phyloP scores from a whole-genome alignment of 1,284 basidiomycete species.

The Fomitopsis betulina region DNA sequence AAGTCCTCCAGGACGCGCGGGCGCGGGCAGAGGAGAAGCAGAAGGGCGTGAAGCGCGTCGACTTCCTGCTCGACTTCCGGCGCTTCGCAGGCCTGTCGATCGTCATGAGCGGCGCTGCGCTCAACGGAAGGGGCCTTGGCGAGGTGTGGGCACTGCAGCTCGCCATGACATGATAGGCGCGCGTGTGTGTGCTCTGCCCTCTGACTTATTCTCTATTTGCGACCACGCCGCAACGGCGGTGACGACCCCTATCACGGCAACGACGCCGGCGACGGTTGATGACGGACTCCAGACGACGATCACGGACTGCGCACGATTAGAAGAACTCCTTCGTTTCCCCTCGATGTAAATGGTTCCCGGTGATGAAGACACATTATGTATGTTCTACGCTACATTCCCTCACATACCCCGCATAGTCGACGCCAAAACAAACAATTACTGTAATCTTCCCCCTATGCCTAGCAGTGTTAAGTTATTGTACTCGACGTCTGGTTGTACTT shows the following conservation, averaged over 20 bases:
- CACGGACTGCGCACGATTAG: neutral
- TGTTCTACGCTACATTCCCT: neutral
- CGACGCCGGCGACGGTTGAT: neutral
- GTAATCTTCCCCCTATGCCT: neutral
- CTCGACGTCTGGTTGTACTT: neutral
- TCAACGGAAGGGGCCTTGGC: slow-evolving; percentile 18
- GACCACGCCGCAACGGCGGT: neutral
- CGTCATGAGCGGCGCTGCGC: slow-evolving; percentile 14
- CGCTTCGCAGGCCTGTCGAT: slow-evolving; percentile 18
- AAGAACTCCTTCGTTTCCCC: neutral
- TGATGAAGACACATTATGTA: neutral
- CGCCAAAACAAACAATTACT: neutral
- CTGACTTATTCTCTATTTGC: slow-evolving; percentile 2
- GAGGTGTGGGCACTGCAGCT: slow-evolving; percentile 20
- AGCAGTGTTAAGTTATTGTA: slow-evolving; percentile 1
- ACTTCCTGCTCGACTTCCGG: slow-evolving; percentile 18
- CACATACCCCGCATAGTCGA: neutral
- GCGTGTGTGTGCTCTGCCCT: neutral
- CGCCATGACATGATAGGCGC: slow-evolving; percentile 9
- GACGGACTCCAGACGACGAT: slow-evolving; percentile 1
- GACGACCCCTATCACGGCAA: neutral
- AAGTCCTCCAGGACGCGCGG: slow-evolving; percentile 8
- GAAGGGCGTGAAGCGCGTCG: slow-evolving; percentile 21
- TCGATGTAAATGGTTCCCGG: neutral
- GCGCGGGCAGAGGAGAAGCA: slow-evolving; percentile 13